A percentile compares a stretch with the other conserved stretches of the same genome.
Conservation (phyloP, 495 filamentous ascomycete genomes). For the Trypethelium eluteriae region DNA sequence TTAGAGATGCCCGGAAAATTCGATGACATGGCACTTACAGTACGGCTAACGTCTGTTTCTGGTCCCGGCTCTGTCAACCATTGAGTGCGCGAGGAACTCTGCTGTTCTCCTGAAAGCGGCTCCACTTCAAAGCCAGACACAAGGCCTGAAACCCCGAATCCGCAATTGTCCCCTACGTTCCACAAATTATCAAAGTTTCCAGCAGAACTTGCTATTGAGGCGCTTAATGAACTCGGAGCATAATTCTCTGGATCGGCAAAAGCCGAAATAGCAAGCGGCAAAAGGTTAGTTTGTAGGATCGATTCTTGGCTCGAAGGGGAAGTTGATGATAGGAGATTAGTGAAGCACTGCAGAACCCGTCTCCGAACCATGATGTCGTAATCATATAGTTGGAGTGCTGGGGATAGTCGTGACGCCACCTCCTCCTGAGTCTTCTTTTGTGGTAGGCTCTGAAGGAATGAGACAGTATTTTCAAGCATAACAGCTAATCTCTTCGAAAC, state of each 20-base stretch:
- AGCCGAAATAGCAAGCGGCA: constrained; percentile 83
- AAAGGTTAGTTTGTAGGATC: constrained; percentile 80
- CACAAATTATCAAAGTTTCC: constrained; percentile 86
- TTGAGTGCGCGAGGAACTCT: constrained; percentile 46
- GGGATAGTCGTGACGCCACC: constrained; percentile 71
- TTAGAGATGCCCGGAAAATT: constrained; percentile 6
- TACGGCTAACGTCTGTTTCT: constrained; percentile 63
- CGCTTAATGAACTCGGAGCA: constrained; percentile 74
- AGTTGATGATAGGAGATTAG: constrained; percentile 78
- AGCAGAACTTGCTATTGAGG: constrained; percentile 85
- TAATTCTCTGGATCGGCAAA: constrained; percentile 91
- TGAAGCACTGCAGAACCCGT: constrained; percentile 89
- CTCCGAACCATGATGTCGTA: constrained; percentile 87
- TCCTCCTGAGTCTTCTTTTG: constrained; percentile 83
- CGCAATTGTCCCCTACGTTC: constrained; percentile 90
- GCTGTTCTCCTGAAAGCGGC: constrained; percentile 62
- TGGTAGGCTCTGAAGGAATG: constrained; percentile 76
- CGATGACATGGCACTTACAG: constrained; percentile 36
- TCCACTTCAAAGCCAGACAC: constrained; percentile 68
- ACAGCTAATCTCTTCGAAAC: constrained; percentile 85
- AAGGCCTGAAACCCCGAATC: constrained; percentile 83
- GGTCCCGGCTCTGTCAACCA: constrained; percentile 56
- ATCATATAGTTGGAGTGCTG: constrained; percentile 83
- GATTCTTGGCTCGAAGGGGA: constrained; percentile 73
- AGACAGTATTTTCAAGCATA: constrained; percentile 92